phyloP scores from a whole-genome alignment of 2,329 filamentous ascomycete species.

The Microascus cirrosus region DNA sequence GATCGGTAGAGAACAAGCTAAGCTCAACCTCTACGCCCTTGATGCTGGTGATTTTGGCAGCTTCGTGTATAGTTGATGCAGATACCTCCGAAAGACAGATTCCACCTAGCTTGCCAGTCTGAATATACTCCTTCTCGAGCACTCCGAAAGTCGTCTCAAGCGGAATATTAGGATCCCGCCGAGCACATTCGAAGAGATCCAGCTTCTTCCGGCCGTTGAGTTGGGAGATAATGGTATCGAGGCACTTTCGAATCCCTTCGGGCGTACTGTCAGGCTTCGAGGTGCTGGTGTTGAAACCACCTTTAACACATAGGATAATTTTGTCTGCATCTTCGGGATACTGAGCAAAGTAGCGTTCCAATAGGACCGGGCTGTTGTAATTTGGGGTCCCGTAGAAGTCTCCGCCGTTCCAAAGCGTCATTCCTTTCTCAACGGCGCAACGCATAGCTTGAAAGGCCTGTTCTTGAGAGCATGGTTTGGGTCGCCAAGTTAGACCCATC shows the following conservation, averaged over 20 bases:
- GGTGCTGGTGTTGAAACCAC: slow-evolving; percentile 26
- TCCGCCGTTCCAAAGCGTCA: slow-evolving; percentile 49
- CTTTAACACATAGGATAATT: slow-evolving; percentile 53
- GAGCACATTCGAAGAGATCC: slow-evolving; percentile 48
- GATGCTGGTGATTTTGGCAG: slow-evolving; percentile 30
- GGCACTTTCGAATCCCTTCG: slow-evolving; percentile 40
- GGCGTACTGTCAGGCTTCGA: slow-evolving; percentile 37
- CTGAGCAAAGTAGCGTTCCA: slow-evolving; percentile 50
- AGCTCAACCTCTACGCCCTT: slow-evolving; percentile 42
- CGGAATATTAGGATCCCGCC: slow-evolving; percentile 39
- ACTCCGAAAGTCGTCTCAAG: slow-evolving; percentile 29
- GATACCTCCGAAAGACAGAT: slow-evolving; percentile 41
- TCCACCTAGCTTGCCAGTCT: slow-evolving; percentile 38
- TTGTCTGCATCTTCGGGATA: slow-evolving; percentile 54
- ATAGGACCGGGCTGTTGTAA: slow-evolving; percentile 45
- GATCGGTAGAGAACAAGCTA: slow-evolving; percentile 35
- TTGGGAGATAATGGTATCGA: slow-evolving; percentile 42
- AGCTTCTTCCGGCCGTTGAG: slow-evolving; percentile 46
- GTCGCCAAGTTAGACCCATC: slow-evolving; percentile 34
- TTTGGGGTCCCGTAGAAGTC: slow-evolving; percentile 53
- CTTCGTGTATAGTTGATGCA: slow-evolving; percentile 35
- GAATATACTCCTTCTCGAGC: slow-evolving; percentile 35
- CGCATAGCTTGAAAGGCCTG: slow-evolving; percentile 44
- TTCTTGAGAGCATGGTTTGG: slow-evolving; percentile 26
- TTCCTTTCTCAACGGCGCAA: slow-evolving; percentile 32